A percentile compares a stretch with the other conserved stretches of the same genome.
Evolutionary conservation across 441 rosid species (phyloP).

Genomic region (Hura crepitans): DNA sequence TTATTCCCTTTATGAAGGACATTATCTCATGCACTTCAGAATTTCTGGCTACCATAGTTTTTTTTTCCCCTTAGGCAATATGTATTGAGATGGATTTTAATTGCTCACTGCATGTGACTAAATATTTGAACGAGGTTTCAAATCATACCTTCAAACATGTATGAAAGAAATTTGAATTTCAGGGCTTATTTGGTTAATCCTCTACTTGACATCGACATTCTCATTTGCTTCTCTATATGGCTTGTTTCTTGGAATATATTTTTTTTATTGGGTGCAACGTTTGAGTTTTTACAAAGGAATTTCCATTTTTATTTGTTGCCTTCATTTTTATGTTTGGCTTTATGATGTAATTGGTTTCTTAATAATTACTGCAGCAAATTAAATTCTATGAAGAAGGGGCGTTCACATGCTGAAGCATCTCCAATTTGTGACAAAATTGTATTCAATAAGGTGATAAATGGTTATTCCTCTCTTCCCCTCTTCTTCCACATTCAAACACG

Average conservation of each 20-base stretch:
- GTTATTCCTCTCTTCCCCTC: not conserved
- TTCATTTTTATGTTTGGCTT: slow-evolving; percentile 10
- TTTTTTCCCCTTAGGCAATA: not conserved
- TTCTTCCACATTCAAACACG: not conserved
- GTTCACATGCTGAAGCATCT: slow-evolving; percentile 58
- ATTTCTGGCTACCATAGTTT: not conserved
- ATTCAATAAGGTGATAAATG: slow-evolving; percentile 62
- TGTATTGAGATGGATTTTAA: not conserved
- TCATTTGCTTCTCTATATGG: not conserved
- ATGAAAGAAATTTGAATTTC: not conserved
- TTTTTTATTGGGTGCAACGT: not conserved
- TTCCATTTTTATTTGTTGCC: not conserved
- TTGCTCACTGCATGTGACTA: not conserved
- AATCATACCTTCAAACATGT: not conserved
- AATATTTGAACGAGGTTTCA: not conserved
- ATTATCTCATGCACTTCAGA: not conserved
- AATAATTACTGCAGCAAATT: slow-evolving; percentile 52
- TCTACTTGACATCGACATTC: not conserved
- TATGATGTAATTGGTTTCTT: not conserved
- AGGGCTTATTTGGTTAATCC: not conserved
- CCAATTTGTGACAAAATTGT: slow-evolving; percentile 83
- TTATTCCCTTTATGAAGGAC: not conserved
- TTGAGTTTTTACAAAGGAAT: not conserved
- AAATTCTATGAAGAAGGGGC: slow-evolving; percentile 59
- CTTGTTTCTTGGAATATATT: not conserved